Evolutionary conservation across 2,329 filamentous ascomycete genomes (phyloP), one percentile per base, ranked within the genome.

Genomic region (Ilyonectria mors-panacis): DNA sequence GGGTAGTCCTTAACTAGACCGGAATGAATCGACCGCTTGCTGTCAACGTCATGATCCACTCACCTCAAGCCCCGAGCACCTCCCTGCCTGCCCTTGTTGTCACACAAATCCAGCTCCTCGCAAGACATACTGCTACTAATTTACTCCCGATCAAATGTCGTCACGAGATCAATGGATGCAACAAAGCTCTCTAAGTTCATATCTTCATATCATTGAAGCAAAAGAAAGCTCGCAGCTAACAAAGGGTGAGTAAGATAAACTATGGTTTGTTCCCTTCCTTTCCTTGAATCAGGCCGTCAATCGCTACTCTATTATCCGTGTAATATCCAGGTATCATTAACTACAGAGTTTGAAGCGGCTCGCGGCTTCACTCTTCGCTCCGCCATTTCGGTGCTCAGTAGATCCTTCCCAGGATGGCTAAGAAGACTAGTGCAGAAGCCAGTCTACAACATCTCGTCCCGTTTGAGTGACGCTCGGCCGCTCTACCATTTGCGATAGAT

Each of bases 261-360:
- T 23, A 21, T 26, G 2, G 21, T 6, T 28, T 21, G 13, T 17
- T 48, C 23, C 23, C 6, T 26, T 28, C 8, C 45, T 26, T 26
- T 48, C 45, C 45, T 26, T 48, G 12, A 26, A 15, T 23, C 13
- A 4, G 15, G 23, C 21, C 23, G 17, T 42, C n/a, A 9, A 21
- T 44, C 12, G 10, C 2, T 4, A 45, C 8, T 10, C 42, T 21
- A 45, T 45, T 23, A 10, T 45, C 42, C 19, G 7, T 45, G 2
- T n/a, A 19, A n/a, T 45, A n/a, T 45, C 42, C 10, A 45, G 42
- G n/a, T 45, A 45, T 45, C 19, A 45, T 45, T n/a, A 45, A 45
- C 10, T 45, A 7, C 19, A 45, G 30, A 45, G 19, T 21, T 19
- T 12, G 19, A 21, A 45, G 10, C 19, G 19, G 42, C 42, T 8